Base-by-base conservation (phyloP, 1,139 yeast species). In the Candida frijolesensis region DNA sequence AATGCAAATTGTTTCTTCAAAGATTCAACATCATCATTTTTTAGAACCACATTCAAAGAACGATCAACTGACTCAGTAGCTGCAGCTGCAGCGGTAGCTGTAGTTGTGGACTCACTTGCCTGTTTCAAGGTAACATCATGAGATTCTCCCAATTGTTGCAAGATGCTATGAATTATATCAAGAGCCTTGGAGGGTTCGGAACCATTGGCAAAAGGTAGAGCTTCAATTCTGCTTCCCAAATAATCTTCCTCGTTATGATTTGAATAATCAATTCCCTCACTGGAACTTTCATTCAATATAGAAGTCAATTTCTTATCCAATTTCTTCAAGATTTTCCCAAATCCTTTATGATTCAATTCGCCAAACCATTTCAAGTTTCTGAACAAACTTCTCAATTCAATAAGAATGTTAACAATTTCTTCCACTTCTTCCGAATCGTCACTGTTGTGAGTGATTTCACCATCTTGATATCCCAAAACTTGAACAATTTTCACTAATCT, bases 351-450 rank as follows among this genome's bases (percentile, higher is more conserved):
- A 71, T 94, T 94, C 61, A 92, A 80, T 60, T 92, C 98, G 15
- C 96, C 96, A 66, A 83, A 94, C 97, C 98, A 92, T 65, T 86
- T 86, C 63, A 94, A 74, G 67, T 91, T 91, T 52, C 97, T 78
- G 55, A 88, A 82, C 54, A 84, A 82, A n/a, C 87, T 78, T 47
- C 96, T 79, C 51, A 91, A 74, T 64, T 91, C 97, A 35, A 90
- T 74, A 44, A 92, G 71, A 25, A 90, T 87, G 27, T 84, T 84
- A 47, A 88, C 76, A 44, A 91, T 76, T 63, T 94, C 98, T 53
- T 88, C 92, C 39, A 86, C 68, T 59, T 90, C 96, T 51, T 88
- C 94, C 48, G 65, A 64, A 11, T 74, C 65, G 51, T 72, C 77
- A 46, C 73, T 67, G 46, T 67, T 70, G 52, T 67, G 71, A 48